These are phyloP conservation scores for Penicillium crustosum DNA, from an alignment of 2,329 filamentous ascomycete species.

Conservation along the genomic window DNA sequence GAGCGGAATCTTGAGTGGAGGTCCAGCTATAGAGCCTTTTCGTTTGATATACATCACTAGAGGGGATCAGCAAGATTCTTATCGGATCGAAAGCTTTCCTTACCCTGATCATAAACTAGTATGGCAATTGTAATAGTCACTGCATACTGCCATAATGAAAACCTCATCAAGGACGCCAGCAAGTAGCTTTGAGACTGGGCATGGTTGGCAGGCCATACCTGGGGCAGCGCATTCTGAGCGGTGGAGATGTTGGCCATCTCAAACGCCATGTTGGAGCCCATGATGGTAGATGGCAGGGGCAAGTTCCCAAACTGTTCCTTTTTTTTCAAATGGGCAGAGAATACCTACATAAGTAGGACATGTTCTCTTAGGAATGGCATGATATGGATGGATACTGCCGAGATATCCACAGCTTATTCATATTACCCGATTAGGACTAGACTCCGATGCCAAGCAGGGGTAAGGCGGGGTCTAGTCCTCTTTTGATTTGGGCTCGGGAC, in stretches of 20 bases:
- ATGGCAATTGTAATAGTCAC: slow-evolving; percentile 62
- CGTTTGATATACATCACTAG: slow-evolving; percentile 67
- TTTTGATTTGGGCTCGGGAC: slow-evolving; percentile 11
- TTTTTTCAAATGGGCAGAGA: background rate
- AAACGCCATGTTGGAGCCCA: slow-evolving; percentile 8
- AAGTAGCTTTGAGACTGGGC: background rate
- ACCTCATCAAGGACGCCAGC: slow-evolving; percentile 29
- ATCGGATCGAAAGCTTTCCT: slow-evolving; percentile 30
- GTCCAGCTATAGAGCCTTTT: slow-evolving; percentile 70
- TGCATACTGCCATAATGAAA: slow-evolving; percentile 39
- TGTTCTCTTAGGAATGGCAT: background rate
- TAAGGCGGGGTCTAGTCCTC: slow-evolving; percentile 26
- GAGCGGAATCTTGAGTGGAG: slow-evolving; percentile 70
- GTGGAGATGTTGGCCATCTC: slow-evolving; percentile 14
- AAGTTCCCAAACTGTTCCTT: too few species aligned
- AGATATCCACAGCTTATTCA: background rate
- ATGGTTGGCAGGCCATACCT: slow-evolving; percentile 8
- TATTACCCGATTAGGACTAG: slow-evolving; percentile 24
- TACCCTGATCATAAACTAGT: slow-evolving; percentile 81
- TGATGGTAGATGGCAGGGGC: background rate
- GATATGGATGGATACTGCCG: background rate
- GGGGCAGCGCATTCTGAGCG: slow-evolving; percentile 7
- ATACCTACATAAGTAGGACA: background rate
- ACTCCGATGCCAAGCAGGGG: slow-evolving; percentile 19
- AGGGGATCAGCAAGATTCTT: slow-evolving; percentile 1